Evolutionary conservation across 1,139 yeast species (phyloP).

Genomic region (Candida anutae): DNA sequence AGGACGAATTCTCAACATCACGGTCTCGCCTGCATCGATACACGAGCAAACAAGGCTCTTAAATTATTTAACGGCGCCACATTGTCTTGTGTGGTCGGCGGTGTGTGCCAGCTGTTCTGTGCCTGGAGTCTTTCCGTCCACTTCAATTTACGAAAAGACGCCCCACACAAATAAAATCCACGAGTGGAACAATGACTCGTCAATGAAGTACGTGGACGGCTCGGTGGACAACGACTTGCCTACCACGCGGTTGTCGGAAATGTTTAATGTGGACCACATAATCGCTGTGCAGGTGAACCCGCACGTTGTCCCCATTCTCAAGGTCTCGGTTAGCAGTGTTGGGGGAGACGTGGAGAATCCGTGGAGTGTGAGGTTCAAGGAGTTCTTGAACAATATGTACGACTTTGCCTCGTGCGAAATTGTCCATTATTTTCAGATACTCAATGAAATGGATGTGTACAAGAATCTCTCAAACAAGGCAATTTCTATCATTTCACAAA

Average conservation of each 20-base stretch:
- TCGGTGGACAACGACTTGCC: constrained; percentile 95
- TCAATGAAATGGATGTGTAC: constrained; percentile 69
- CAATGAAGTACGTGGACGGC: constrained; percentile 86
- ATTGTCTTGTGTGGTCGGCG: constrained; percentile 65
- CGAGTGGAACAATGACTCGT: constrained; percentile 76
- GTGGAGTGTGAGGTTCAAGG: constrained; percentile 46
- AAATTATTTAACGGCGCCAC: constrained; percentile 42
- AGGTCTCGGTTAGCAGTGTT: constrained; percentile 55
- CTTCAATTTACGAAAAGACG: constrained; percentile 78
- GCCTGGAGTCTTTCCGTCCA: constrained; percentile 85
- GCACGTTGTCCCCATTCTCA: constrained; percentile 83
- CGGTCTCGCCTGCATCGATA: constrained; percentile 51
- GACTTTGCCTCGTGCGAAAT: constrained; percentile 62
- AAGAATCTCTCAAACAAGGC: constrained; percentile 65
- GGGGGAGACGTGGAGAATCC: constrained; percentile 68
- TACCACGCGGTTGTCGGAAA: constrained; percentile 78
- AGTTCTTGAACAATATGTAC: constrained; percentile 47
- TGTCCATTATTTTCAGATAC: constrained; percentile 66
- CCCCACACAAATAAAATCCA: constrained; percentile 58
- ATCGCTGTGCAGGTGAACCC: constrained; percentile 97
- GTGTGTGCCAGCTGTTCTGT: constrained; percentile 95
- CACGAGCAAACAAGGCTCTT: constrained; percentile 51
- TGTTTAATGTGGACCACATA: constrained; percentile 95
- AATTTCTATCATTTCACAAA: constrained; percentile 71
- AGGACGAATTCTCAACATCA: constrained; percentile 49